Evolutionary conservation across 495 filamentous ascomycete species (phyloP), one percentile per base, ranked within the genome.

Genomic region (Penicillium parvum): DNA sequence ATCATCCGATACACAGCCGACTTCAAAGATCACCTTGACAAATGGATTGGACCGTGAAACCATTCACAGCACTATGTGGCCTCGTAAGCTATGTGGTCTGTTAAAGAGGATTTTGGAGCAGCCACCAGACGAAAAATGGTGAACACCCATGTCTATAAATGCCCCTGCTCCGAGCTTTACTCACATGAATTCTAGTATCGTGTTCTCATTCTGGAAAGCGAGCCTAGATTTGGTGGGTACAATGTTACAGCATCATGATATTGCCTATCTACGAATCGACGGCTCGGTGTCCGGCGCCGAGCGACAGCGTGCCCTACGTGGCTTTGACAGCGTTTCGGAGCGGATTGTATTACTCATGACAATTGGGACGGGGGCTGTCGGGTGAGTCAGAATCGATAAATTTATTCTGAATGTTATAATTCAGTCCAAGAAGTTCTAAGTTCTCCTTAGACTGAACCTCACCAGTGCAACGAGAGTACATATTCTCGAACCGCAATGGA

Each of bases 401-500:
- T n/a, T n/a, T n/a, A n/a, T n/a, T n/a, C n/a, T n/a, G n/a, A n/a
- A n/a, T n/a, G n/a, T n/a, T n/a, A n/a, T n/a, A n/a, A n/a, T n/a
- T n/a, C n/a, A n/a, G n/a, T n/a, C n/a, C n/a, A n/a, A n/a, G n/a
- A n/a, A n/a, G n/a, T n/a, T n/a, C n/a, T n/a, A n/a, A n/a, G n/a
- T n/a, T n/a, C n/a, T n/a, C n/a, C 16, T 5, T 21, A 42, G 39
- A 21, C 7, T 45, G 27, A 27, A 45, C 34, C 47, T 50, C 26
- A 37, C 22, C 3, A 19, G 29, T 20, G 46, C 32, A 4, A 49
- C 21, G 8, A 11, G 40, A 6, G 41, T 50, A n/a, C 34, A 37
- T 22, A 45, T 50, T 10, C n/a, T 65, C 43, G 21, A 61, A 50
- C 47, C 47, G 9, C 47, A 50, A 47, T 79, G 74, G 75, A 77